Evolutionary conservation across 139 green algal species (phyloP), one percentile per base, ranked within the genome.

Genomic region (Micromonas commoda): DNA sequence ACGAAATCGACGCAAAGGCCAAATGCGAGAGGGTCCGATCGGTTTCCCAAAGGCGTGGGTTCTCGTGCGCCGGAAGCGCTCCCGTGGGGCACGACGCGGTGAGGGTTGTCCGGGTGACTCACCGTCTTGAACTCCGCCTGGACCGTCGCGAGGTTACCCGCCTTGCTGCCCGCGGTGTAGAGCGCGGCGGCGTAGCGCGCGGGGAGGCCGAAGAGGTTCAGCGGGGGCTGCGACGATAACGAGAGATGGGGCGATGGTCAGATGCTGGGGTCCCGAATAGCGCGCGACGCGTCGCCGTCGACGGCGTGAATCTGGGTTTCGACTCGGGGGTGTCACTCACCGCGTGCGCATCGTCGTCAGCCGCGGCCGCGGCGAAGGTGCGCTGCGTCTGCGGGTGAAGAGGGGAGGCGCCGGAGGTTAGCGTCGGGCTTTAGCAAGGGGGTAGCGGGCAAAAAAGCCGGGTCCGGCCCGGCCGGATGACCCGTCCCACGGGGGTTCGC

Each of bases 111-210:
- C 20, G 35, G 26, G 37, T 13, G 21, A 29, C 68, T 2, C 54
- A 80, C 63, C 63, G 61, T 29, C 31, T 72, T 34, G 28, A 80
- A 23, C 53, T 80, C 75, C 33, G n/a, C 3, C 28, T 80, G 32
- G 23, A 80, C 75, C 9, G 60, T 28, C 1, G 21, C 34, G 1
- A 80, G 52, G 35, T n/a, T 24, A 13, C 29, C 31, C 20, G 20
- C 71, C 69, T 82, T 82, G 71, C 32, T 34, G 29, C 70, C 71
- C 1, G 77, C 77, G 32, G 32, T 45, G 67, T 78, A 82, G 38
- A 82, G 45, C 67, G 77, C 77, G 34, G 64, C 28, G 5, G 77
- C 77, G 32, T 82, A 82, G 16, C 77, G 54, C 26, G 34, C 77
- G 53, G 63, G 37, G 4, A 81, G 45, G 21, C 77, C 77, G 53